These are phyloP conservation scores for Ceratocystis albifundus DNA, from an alignment of 2,329 filamentous ascomycete genomes.

Conservation along the genomic window DNA sequence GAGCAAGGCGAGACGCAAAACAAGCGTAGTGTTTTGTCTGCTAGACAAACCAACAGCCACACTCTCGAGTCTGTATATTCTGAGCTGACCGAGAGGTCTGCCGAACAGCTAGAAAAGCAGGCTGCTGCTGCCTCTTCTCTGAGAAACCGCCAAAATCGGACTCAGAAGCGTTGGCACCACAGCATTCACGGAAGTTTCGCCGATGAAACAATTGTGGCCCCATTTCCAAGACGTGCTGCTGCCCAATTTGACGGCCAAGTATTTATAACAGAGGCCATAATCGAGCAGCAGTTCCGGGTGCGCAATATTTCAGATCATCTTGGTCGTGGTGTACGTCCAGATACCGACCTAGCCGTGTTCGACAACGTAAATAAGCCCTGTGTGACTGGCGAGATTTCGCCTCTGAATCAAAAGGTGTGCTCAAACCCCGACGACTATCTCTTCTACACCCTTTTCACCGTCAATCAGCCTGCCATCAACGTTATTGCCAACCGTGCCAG, in stretches of 20 bases:
- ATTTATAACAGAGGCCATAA: conserved; percentile 36
- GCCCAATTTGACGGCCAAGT: conserved; percentile 34
- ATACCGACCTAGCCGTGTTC: conserved; percentile 31
- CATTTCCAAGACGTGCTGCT: conserved; percentile 34
- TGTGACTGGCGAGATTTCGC: conserved; percentile 26
- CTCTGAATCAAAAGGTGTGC: conserved; percentile 30
- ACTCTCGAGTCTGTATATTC: not conserved
- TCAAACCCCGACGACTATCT: conserved; percentile 37
- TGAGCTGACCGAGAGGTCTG: conserved; percentile 11
- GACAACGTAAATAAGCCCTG: conserved; percentile 37
- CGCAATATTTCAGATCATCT: conserved; percentile 34
- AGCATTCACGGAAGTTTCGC: conserved; percentile 21
- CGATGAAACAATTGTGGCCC: conserved; percentile 28
- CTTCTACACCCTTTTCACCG: conserved; percentile 42
- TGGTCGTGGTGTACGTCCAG: conserved; percentile 34
- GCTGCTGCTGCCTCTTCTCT: conserved; percentile 23
- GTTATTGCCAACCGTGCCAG: conserved; percentile 20
- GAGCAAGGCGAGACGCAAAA: not conserved
- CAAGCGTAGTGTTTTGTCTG: not conserved
- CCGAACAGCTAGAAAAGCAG: conserved; percentile 19
- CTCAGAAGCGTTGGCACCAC: conserved; percentile 22
- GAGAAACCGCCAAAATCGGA: conserved; percentile 23
- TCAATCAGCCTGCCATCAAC: conserved; percentile 27
- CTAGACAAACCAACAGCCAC: not conserved
- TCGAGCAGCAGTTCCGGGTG: conserved; percentile 38